Conservation (phyloP, 371 early-diverging fungal genomes). For the Mortierella sp. region DNA sequence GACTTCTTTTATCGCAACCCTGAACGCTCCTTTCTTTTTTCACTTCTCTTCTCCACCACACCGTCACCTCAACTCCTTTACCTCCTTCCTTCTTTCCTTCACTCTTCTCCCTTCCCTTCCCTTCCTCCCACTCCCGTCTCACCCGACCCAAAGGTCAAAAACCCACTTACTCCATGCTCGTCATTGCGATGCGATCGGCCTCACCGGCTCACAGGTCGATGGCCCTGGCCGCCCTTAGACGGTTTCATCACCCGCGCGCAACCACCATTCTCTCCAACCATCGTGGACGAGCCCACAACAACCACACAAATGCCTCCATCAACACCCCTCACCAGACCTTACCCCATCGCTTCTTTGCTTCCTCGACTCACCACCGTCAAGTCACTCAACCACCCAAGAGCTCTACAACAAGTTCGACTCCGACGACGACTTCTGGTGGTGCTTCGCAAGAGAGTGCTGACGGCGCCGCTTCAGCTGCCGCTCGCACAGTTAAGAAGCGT, state of each 20-base stretch:
- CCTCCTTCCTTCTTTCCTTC: neutral
- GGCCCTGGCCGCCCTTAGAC: constrained; percentile 22
- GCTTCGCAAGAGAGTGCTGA: constrained; percentile 24
- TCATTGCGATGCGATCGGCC: constrained; percentile 46
- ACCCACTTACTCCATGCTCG: constrained; percentile 22
- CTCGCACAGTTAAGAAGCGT: constrained; percentile 34
- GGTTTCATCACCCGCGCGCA: constrained; percentile 23
- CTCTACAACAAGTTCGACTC: constrained; percentile 18
- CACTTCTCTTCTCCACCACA: neutral
- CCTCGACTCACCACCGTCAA: constrained; percentile 23
- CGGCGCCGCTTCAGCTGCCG: neutral
- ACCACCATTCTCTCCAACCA: constrained; percentile 15
- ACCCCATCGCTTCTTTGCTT: constrained; percentile 52
- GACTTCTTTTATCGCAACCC: neutral
- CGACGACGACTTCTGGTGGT: constrained; percentile 14
- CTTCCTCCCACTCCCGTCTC: neutral
- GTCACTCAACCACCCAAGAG: constrained; percentile 43
- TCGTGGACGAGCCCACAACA: constrained; percentile 26
- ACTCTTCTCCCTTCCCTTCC: neutral
- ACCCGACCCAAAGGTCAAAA: neutral
- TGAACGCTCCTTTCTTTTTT: neutral
- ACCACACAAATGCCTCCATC: constrained; percentile 32
- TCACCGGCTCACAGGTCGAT: constrained; percentile 28
- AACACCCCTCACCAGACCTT: constrained; percentile 15
- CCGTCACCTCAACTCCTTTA: neutral